Evolutionary conservation across 2,329 filamentous ascomycete genomes (phyloP).

Genomic region (Fusarium xyrophilum): DNA sequence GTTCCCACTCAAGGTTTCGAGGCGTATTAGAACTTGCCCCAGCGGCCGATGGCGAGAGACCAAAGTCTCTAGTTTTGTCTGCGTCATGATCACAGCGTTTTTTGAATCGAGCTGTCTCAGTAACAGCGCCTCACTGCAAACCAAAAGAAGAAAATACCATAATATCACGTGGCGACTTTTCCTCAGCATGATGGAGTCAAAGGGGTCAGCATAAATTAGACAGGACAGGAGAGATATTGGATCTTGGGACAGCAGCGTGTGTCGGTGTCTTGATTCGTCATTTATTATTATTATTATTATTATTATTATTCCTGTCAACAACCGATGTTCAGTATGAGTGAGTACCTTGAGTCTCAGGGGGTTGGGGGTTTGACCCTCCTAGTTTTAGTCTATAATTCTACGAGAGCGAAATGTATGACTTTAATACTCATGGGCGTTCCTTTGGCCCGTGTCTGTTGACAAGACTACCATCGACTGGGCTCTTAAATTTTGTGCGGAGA

Average conservation of each 20-base stretch:
- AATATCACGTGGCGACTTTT: slow-evolving; percentile 17
- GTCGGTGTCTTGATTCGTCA: slow-evolving; percentile 10
- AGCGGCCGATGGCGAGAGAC: background rate
- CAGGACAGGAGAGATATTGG: slow-evolving; percentile 26
- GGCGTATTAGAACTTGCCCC: slow-evolving; percentile 42
- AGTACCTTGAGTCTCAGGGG: background rate
- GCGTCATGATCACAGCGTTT: background rate
- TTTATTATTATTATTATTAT: background rate
- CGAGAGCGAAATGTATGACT: slow-evolving; percentile 27
- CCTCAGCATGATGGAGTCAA: slow-evolving; percentile 37
- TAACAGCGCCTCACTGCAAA: slow-evolving; percentile 2
- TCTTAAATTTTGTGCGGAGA: slow-evolving; percentile 57
- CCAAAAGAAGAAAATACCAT: slow-evolving; percentile 8
- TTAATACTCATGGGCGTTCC: slow-evolving; percentile 11
- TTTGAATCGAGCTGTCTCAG: slow-evolving; percentile 11
- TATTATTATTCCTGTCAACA: slow-evolving; percentile 3
- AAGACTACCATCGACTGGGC: slow-evolving; percentile 61
- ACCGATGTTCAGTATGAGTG: slow-evolving; percentile 23
- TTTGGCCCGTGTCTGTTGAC: slow-evolving; percentile 50
- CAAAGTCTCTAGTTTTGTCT: slow-evolving; percentile 6
- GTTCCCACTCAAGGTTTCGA: slow-evolving; percentile 51
- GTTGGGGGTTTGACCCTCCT: slow-evolving; percentile 5
- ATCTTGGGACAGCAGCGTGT: slow-evolving; percentile 20
- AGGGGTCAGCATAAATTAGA: slow-evolving; percentile 36
- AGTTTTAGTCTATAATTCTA: slow-evolving; percentile 17